Percentiles rank a stretch among this genome's conserved stretches.
phyloP scores from a whole-genome alignment of 257 asterid species.

The Przewalskia tangutica region DNA sequence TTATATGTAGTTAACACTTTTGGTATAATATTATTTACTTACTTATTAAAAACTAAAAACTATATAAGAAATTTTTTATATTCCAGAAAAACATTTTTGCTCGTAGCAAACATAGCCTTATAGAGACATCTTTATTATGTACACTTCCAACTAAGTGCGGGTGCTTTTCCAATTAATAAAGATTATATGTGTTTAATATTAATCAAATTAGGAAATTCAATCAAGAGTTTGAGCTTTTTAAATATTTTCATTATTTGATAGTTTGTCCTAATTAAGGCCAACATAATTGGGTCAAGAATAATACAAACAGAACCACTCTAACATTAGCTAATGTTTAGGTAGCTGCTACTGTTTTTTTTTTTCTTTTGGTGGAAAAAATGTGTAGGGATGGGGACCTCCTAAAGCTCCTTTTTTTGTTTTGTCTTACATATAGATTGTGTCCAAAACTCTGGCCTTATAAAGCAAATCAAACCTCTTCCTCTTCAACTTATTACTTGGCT shows the following conservation, averaged over 20 bases:
- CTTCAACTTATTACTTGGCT: slow-evolving; percentile 12
- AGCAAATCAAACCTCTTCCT: slow-evolving; percentile 3
- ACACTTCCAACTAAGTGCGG: slow-evolving; percentile 11
- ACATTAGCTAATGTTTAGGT: slow-evolving; percentile 7
- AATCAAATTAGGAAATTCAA: not conserved
- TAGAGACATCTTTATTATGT: slow-evolving; percentile 6
- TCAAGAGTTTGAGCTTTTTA: not conserved
- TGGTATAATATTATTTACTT: too few species aligned
- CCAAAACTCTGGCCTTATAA: slow-evolving; percentile 5
- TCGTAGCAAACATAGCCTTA: not conserved
- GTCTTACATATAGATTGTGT: slow-evolving; percentile 4
- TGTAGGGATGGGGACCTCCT: not conserved
- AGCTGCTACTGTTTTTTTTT: not conserved
- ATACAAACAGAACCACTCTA: slow-evolving; percentile 24
- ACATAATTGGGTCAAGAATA: slow-evolving; percentile 20
- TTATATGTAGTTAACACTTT: too few species aligned
- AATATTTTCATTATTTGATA: not conserved
- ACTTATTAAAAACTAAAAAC: too few species aligned
- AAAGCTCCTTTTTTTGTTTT: not conserved
- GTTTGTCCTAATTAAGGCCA: slow-evolving; percentile 3
- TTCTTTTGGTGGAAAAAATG: slow-evolving; percentile 7
- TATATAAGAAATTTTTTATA: too few species aligned
- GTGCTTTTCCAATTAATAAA: slow-evolving; percentile 14
- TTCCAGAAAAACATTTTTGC: too few species aligned
- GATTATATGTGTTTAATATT: not conserved